Base-by-base conservation (phyloP, 2,329 filamentous ascomycete genomes). In the Colletotrichum navitas region DNA sequence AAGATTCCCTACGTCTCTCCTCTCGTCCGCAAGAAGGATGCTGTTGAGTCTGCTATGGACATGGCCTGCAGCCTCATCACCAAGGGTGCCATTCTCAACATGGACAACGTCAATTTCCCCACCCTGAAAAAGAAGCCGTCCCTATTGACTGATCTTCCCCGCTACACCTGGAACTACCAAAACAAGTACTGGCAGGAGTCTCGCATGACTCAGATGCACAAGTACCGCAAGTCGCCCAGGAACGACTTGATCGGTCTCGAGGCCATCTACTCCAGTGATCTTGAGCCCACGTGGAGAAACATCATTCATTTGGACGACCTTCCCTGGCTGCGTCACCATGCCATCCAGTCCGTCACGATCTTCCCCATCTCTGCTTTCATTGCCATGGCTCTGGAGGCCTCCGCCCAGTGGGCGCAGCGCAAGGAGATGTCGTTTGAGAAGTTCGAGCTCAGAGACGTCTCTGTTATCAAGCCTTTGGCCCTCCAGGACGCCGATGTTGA, bases 271-370 rank as follows among this genome's bases (percentile, higher is more conserved):
- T 85, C 80, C 18, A 85, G 79, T 59, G 83, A 85, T 12, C 73
- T 83, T 2, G 83, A 86, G 74, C 84, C 84, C 0, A 83, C 79
- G 0, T 88, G 86, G 86, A 80, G 85, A 47, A 87, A 86, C 68
- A 80, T 85, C 32, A 75, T 88, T 39, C 81, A 81, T 14, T 74
- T 84, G 1, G 84, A 86, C 49, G 85, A 87, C 67, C 75, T 87
- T 0, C 87, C 90, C 1, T 91, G 90, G 82, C 81, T 89, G 7
- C 83, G 86, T 55, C 86, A 90, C 74, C 89, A 91, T 79, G 80
- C 80, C 66, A 86, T 91, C 78, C 87, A 90, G 74, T 87, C 85
- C 14, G 78, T 88, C 39, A 85, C 83, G 2, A 84, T 89, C 43
- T 90, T 88, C 76, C 87, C 89, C 36, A 82, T 88, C 45, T 83